phyloP scores from a whole-genome alignment of 805 yeast genomes.

The Nakazawaea wyomingensis region DNA sequence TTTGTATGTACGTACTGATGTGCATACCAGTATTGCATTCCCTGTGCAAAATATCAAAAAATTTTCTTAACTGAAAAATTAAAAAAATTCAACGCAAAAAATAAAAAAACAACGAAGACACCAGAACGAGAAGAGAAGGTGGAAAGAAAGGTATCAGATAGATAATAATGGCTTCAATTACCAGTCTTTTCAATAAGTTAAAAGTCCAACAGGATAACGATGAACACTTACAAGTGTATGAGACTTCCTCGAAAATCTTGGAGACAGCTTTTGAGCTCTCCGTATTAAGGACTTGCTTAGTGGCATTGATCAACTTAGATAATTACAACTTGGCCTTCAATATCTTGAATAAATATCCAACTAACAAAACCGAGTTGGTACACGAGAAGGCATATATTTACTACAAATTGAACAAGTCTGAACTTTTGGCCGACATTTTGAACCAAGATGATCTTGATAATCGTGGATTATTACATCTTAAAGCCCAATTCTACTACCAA shows the following conservation, averaged over 20 bases:
- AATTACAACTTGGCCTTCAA: constrained; percentile 44
- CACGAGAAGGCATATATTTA: constrained; percentile 55
- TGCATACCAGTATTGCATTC: too few species aligned
- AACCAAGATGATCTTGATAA: constrained; percentile 9
- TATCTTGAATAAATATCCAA: constrained; percentile 31
- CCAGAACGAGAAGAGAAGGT: constrained; percentile 11
- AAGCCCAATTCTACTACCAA: constrained; percentile 49
- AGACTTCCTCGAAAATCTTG: constrained; percentile 24
- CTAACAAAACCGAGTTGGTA: constrained; percentile 31
- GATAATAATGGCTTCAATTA: constrained; percentile 23
- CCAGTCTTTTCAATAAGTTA: constrained; percentile 29
- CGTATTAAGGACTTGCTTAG: constrained; percentile 39
- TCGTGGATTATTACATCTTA: constrained; percentile 42
- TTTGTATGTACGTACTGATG: too few species aligned
- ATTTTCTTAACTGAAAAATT: background rate
- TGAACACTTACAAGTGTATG: constrained; percentile 28
- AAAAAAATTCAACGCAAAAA: background rate
- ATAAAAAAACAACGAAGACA: constrained; percentile 5
- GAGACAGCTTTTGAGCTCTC: constrained; percentile 22
- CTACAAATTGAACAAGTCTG: constrained; percentile 42
- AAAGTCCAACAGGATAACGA: constrained; percentile 31
- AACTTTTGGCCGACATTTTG: constrained; percentile 19
- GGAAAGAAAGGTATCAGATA: too few species aligned
- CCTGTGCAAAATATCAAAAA: background rate
- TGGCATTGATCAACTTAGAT: constrained; percentile 58